Evolutionary conservation across 371 early-diverging fungal species (phyloP).

Genomic region (Mucor indicus): DNA sequence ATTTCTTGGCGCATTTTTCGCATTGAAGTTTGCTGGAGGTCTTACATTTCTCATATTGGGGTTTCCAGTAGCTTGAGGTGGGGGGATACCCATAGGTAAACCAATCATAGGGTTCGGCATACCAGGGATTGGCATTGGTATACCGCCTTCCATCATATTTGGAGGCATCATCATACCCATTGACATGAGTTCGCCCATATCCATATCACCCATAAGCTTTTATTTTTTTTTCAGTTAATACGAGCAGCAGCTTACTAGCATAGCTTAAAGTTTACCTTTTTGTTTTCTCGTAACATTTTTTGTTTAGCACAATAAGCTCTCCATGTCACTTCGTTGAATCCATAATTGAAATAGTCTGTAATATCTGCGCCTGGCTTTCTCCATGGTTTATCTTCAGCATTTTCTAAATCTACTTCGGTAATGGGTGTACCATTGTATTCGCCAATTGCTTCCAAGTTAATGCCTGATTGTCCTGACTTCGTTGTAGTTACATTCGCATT

Average conservation of each 20-base stretch:
- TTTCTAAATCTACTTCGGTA: conserved; percentile 87
- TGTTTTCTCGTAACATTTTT: conserved; percentile 72
- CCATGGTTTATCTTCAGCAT: conserved; percentile 94
- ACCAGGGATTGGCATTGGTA: conserved; percentile 17
- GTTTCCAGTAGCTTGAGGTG: conserved; percentile 4
- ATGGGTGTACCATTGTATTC: conserved; percentile 76
- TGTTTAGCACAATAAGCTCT: conserved; percentile 88
- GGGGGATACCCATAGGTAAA: conserved; percentile 20
- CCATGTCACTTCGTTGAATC: conserved; percentile 97
- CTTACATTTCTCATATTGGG: conserved; percentile 9
- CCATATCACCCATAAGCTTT: conserved; percentile 24
- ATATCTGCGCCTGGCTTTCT: conserved; percentile 95
- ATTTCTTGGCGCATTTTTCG: conserved; percentile 9
- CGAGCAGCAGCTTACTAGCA: no score
- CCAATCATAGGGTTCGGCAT: conserved; percentile 23
- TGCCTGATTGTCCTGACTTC: conserved; percentile 34
- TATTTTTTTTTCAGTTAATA: neutral
- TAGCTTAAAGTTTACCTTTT: conserved; percentile 35
- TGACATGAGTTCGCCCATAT: conserved; percentile 40
- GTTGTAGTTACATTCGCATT: conserved; percentile 27
- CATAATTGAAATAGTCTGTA: conserved; percentile 99
- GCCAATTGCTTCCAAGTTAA: conserved; percentile 74
- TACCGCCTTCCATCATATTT: conserved; percentile 87
- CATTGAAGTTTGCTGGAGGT: conserved; percentile 8
- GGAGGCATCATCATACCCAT: conserved; percentile 74